Percentiles rank a stretch among this genome's conserved stretches.
phyloP scores from a whole-genome alignment of 2,329 filamentous ascomycete species.

The Coniochaeta ligniaria region DNA sequence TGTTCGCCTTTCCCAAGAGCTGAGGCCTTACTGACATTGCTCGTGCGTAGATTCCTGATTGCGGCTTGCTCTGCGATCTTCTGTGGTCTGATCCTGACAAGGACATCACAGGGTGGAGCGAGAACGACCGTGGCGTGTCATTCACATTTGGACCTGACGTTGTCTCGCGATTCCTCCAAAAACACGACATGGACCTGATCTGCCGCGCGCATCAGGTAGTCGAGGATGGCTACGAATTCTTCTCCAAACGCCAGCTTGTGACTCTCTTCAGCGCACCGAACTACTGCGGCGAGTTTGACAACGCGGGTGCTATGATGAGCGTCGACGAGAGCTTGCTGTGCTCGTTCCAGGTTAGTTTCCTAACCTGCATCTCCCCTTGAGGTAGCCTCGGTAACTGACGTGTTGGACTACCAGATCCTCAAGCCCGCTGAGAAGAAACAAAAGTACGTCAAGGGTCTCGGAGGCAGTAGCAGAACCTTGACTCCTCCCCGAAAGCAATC shows the following conservation, averaged over 20 bases:
- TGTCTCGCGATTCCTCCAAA: conserved; percentile 93
- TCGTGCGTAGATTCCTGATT: conserved; percentile 80
- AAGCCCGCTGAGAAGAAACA: conserved; percentile 99
- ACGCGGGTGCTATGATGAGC: conserved; percentile 99
- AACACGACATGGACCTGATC: conserved; percentile 99
- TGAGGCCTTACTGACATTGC: neutral
- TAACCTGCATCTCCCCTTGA: conserved; percentile 5
- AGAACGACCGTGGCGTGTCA: conserved; percentile 96
- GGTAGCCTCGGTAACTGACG: conserved; percentile 12
- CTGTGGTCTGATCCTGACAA: conserved; percentile 99
- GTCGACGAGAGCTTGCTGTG: conserved; percentile 97
- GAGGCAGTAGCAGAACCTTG: conserved; percentile 57
- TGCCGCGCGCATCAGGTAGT: conserved; percentile 98
- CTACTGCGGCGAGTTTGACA: conserved; percentile 99
- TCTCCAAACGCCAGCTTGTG: conserved; percentile 95
- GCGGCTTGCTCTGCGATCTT: conserved; percentile 92
- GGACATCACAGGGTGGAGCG: conserved; percentile 98
- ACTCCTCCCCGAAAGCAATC: conserved; percentile 63
- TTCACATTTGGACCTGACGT: conserved; percentile 98
- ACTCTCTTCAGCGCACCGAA: conserved; percentile 97
- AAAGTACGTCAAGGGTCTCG: conserved; percentile 89
- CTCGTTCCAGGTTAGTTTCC: conserved; percentile 79
- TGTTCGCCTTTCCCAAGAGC: conserved; percentile 2
- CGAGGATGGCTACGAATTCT: conserved; percentile 99
- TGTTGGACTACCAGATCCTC: conserved; percentile 62